Evolutionary conservation across 768 basidiomycete genomes (phyloP).

Genomic region (Rhizopogon vinicolor): DNA sequence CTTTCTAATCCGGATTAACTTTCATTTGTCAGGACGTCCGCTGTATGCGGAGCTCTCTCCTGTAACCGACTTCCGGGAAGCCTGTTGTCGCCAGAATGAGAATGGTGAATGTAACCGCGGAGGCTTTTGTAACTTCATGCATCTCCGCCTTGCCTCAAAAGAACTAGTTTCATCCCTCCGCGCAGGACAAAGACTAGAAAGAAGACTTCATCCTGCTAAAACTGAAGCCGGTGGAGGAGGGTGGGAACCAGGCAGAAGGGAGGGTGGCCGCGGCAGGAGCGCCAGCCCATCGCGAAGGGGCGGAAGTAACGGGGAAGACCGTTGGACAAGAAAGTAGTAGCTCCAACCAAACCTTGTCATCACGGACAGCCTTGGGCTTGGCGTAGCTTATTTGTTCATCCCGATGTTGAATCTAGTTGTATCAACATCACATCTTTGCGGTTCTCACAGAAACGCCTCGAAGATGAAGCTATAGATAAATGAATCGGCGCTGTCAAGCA

Average conservation of each 20-base stretch:
- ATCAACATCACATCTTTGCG: neutral
- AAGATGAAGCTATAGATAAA: neutral
- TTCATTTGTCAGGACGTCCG: slow-evolving; percentile 62
- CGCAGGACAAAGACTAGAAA: slow-evolving; percentile 79
- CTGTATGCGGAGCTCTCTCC: slow-evolving; percentile 97
- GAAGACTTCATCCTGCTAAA: slow-evolving; percentile 67
- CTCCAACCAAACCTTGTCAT: neutral
- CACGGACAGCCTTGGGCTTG: neutral
- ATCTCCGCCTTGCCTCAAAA: slow-evolving; percentile 83
- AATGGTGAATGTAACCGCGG: slow-evolving; percentile 98
- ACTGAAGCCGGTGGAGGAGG: slow-evolving; percentile 65
- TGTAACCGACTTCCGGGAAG: slow-evolving; percentile 98
- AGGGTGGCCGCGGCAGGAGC: slow-evolving; percentile 62
- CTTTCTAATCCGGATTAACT: slow-evolving; percentile 6
- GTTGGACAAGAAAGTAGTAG: slow-evolving; percentile 61
- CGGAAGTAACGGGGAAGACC: slow-evolving; percentile 66
- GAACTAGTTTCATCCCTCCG: slow-evolving; percentile 76
- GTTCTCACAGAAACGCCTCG: neutral
- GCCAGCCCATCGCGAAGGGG: slow-evolving; percentile 66
- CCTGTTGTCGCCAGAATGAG: slow-evolving; percentile 98
- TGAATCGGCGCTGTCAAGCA: neutral
- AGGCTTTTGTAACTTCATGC: slow-evolving; percentile 99
- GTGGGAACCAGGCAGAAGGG: slow-evolving; percentile 78
- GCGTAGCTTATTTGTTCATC: neutral
- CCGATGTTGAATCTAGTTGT: neutral